Evolutionary conservation across 768 basidiomycete genomes (phyloP), one percentile per base, ranked within the genome.

Genomic region (Leccinum boreale): DNA sequence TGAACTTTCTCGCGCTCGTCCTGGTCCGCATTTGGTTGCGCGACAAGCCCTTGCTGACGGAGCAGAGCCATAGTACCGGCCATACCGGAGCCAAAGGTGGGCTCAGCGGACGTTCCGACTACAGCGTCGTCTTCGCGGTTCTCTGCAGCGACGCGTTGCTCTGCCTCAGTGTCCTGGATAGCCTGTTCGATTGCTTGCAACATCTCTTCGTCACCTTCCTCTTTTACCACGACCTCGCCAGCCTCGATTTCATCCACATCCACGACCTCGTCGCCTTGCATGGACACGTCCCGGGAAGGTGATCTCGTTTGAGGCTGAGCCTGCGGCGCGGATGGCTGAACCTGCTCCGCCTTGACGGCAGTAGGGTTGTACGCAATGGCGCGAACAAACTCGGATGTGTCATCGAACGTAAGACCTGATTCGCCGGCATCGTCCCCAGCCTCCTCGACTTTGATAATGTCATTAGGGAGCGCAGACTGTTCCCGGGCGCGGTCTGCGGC

Each of bases 341-440:
- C 75, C 6, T 71, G 78, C 65, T 82, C 85, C 35, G 65, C 68
- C 64, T 87, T 83, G 33, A 78, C 78, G 42, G 77, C 74, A 1
- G 81, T 70, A 0, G 87, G 85, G 61, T 85, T 83, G 61, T 84
- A 85, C 2, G 85, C 84, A 49, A 92, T 90, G 15, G 86, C 86
- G 17, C 94, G 86, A 42, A 98, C 92, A 62, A 99, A 99, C 71
- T 98, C 96, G 1, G 94, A 93, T 0, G 96, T 98, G 64, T 98
- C 95, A 67, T 98, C 95, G 61, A 99, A 94, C 0, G 89, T 90
- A 31, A 98, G 77, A 21, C 89, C 89, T 14, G 63, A 59, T 29
- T 65, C 58, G 10, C 55, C 51, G 19, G 72, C 77, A 17, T 74
- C 73, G 3, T 73, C 78, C 23, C 78, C 82, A 5, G 65, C 76